phyloP scores from a whole-genome alignment of 2,329 filamentous ascomycete species.

The Cladosporium sp. region DNA sequence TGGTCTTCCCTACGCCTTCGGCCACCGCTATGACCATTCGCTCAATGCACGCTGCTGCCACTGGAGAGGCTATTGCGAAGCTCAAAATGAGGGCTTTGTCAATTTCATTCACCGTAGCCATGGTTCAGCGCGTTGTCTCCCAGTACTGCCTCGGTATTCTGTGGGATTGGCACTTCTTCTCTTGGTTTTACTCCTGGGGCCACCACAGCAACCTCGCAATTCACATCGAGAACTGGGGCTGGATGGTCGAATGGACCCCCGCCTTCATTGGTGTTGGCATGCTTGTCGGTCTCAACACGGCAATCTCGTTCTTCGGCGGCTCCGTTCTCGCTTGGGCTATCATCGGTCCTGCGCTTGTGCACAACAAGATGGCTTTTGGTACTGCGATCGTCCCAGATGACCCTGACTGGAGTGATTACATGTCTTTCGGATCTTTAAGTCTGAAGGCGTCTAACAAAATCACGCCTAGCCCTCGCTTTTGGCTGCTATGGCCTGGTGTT shows the following conservation, averaged over 20 bases:
- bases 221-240: slow-evolving; percentile 57
- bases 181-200: slow-evolving; percentile 53
- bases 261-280: slow-evolving; percentile 58
- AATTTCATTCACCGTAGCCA: slow-evolving; percentile 46
- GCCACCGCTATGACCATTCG: slow-evolving; percentile 59
- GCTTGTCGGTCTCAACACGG: slow-evolving; percentile 55
- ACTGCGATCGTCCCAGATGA: slow-evolving; percentile 24
- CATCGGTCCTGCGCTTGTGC: slow-evolving; percentile 54
- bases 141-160: slow-evolving; percentile 57
- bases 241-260: slow-evolving; percentile 56
- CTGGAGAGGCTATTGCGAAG: slow-evolving; percentile 49
- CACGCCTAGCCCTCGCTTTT: slow-evolving; percentile 46
- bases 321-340: slow-evolving; percentile 54
- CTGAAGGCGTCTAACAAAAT: slow-evolving; percentile 35
- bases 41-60: slow-evolving; percentile 55
- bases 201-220: slow-evolving; percentile 46
- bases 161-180: slow-evolving; percentile 41
- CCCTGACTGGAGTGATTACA: slow-evolving; percentile 40
- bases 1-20: slow-evolving; percentile 57
- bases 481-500: slow-evolving; percentile 50
- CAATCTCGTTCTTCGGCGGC: slow-evolving; percentile 54
- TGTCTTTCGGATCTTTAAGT: slow-evolving; percentile 38
- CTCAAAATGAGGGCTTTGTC: slow-evolving; percentile 54
- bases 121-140: slow-evolving; percentile 52
- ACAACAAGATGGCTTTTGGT: slow-evolving; percentile 47